Evolutionary conservation across 2,329 filamentous ascomycete species (phyloP).

Genomic region (Aspergillus arachidicola): DNA sequence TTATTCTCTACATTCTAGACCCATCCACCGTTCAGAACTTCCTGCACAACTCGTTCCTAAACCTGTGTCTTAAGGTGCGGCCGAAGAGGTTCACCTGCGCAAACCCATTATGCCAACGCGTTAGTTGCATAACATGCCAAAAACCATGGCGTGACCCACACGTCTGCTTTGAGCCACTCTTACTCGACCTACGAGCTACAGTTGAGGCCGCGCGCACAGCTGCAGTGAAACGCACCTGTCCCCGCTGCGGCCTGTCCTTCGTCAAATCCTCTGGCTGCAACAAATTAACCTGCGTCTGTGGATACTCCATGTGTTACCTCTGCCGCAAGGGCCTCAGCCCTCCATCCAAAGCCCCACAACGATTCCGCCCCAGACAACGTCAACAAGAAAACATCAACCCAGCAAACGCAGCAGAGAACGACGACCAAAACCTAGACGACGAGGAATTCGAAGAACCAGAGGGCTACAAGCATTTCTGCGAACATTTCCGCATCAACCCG

Average conservation of each 20-base stretch:
- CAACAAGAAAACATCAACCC: conserved; percentile 43
- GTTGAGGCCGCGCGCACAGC: conserved; percentile 92
- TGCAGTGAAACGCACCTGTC: conserved; percentile 93
- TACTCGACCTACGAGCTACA: conserved; percentile 79
- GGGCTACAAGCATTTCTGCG: conserved; percentile 92
- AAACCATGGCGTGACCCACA: conserved; percentile 88
- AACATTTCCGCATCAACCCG: conserved; percentile 85
- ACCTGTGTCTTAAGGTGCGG: conserved; percentile 69
- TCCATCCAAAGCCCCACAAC: conserved; percentile 19
- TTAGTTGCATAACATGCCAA: conserved; percentile 79
- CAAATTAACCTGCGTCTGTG: conserved; percentile 92
- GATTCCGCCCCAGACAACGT: conserved; percentile 12
- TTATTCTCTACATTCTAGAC: conserved; percentile 60
- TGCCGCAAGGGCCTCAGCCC: conserved; percentile 70
- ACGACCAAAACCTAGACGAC: conserved; percentile 18
- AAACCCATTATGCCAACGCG: conserved; percentile 65
- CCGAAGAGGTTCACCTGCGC: conserved; percentile 78
- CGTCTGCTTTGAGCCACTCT: conserved; percentile 81
- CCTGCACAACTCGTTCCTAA: conserved; percentile 63
- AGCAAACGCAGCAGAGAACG: conserved; percentile 37
- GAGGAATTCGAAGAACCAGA: conserved; percentile 54
- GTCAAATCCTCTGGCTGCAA: conserved; percentile 95
- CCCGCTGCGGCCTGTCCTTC: conserved; percentile 85
- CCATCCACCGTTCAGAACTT: conserved; percentile 53
- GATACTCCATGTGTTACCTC: conserved; percentile 97